Evolutionary conservation across 116 monocot species (phyloP), one percentile per base, ranked within the genome.

Genomic region (Posidonia oceanica): DNA sequence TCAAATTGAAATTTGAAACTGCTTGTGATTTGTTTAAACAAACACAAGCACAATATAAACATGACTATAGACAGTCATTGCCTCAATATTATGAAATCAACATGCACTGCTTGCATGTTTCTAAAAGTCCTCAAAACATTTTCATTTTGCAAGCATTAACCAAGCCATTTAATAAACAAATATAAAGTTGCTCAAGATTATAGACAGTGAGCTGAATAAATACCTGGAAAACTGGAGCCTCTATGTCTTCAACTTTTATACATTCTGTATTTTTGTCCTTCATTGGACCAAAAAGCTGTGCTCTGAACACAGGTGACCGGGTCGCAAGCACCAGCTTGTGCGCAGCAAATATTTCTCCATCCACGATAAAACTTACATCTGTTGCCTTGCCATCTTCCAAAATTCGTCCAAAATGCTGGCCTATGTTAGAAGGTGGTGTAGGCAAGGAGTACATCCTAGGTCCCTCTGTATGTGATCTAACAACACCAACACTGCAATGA

Each of bases 181-280:
- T 48, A 10, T 48, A 48, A 48, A 48, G 48, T 7, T 48, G 3
- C 29, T 60, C 2, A 23, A 29, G 22, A 21, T 22, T 60, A 60
- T 60, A 23, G 29, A 23, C 2, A 60, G 14, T 21, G 44, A 37
- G 63, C 53, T 14, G 29, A 70, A 70, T 70, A 70, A 55, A 8
- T 62, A 75, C 86, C 86, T 83, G 75, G 67, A 87, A 87, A 75
- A 83, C 86, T 53, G 86, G 78, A 70, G 83, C 72, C 59, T 87
- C 83, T 66, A 87, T 80, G 67, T 87, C 86, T 66, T 80, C 78
- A 68, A 87, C 78, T 39, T 80, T 80, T 61, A 83, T 80, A 53
- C 72, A 72, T n/a, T 75, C 38, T 55, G 77, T 75, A 59, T 78
- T 80, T 14, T 54, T 70, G 66, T 79, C 80, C 52, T 71, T 81